Percentiles rank a stretch among this genome's conserved stretches.
phyloP scores from a whole-genome alignment of 805 yeast species.

The Wickerhamomyces xylosicus region DNA sequence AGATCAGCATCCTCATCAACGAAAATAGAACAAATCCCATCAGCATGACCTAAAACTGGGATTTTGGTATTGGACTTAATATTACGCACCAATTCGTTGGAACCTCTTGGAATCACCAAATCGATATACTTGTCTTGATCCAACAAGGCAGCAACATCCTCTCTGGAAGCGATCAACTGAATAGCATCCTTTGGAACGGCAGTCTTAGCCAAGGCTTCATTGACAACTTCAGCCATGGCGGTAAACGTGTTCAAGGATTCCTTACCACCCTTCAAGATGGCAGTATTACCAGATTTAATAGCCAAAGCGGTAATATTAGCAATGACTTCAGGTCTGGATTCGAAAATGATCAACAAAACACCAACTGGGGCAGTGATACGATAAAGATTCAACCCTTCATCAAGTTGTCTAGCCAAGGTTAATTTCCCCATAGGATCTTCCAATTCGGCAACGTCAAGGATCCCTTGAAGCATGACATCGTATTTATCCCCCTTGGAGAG shows the following conservation, averaged over 20 bases:
- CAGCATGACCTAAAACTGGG: conserved; percentile 98
- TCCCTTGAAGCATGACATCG: conserved; percentile 91
- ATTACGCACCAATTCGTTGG: conserved; percentile 78
- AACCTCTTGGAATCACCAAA: conserved; percentile 96
- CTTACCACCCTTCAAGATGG: conserved; percentile 95
- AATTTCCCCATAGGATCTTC: conserved; percentile 91
- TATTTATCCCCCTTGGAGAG: conserved; percentile 74
- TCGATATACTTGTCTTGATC: conserved; percentile 85
- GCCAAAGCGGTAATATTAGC: conserved; percentile 96
- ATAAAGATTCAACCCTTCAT: conserved; percentile 77
- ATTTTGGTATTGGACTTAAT: conserved; percentile 85
- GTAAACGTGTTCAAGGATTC: conserved; percentile 81
- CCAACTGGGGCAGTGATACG: conserved; percentile 93
- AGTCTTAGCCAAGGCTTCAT: conserved; percentile 45
- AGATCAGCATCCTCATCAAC: conserved; percentile 72
- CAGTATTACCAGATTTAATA: conserved; percentile 93
- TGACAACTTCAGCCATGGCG: conserved; percentile 67
- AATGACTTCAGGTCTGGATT: conserved; percentile 95
- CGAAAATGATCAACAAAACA: conserved; percentile 84
- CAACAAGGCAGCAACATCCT: conserved; percentile 78
- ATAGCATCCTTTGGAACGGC: conserved; percentile 73
- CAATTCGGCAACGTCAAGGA: conserved; percentile 78
- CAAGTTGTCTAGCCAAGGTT: conserved; percentile 75
- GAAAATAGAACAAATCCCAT: conserved; percentile 89
- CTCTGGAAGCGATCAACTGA: conserved; percentile 81